These are phyloP conservation scores for Salix dunnii DNA, from an alignment of 345 rosid species.

Conservation along the genomic window DNA sequence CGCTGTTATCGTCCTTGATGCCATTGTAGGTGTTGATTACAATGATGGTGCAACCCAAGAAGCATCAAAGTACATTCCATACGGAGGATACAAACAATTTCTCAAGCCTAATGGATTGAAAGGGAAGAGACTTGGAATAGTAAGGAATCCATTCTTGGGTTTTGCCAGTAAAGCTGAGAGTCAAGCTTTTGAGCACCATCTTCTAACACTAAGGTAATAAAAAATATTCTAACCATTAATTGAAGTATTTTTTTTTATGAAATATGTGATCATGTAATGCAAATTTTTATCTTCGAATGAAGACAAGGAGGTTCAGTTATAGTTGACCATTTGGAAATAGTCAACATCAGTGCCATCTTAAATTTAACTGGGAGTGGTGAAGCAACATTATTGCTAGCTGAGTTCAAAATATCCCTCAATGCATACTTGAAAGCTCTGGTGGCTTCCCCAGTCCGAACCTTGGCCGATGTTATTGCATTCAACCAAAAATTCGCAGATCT, in stretches of 20 bases:
- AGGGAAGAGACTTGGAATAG: slow-evolving; percentile 57
- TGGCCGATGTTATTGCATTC: slow-evolving; percentile 57
- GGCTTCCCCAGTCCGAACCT: slow-evolving; percentile 50
- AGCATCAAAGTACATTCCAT: slow-evolving; percentile 44
- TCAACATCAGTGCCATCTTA: slow-evolving; percentile 29
- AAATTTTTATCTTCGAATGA: not conserved
- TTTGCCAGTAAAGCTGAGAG: not conserved
- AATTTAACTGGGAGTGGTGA: slow-evolving; percentile 32
- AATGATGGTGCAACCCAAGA: slow-evolving; percentile 37
- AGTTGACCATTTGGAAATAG: slow-evolving; percentile 41
- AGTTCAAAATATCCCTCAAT: slow-evolving; percentile 54
- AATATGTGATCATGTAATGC: too few species aligned
- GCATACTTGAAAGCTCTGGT: slow-evolving; percentile 41
- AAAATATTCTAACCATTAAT: not conserved
- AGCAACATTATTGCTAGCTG: slow-evolving; percentile 35
- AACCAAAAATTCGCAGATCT: slow-evolving; percentile 38
- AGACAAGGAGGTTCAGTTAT: slow-evolving; percentile 54
- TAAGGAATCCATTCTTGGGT: slow-evolving; percentile 33
- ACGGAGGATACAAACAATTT: slow-evolving; percentile 54
- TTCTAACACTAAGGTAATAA: slow-evolving; percentile 42
- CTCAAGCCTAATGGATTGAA: slow-evolving; percentile 43
- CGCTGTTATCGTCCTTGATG: slow-evolving; percentile 44
- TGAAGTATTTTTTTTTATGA: not conserved
- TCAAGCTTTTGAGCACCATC: slow-evolving; percentile 38
- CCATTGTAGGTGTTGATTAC: slow-evolving; percentile 39